These are phyloP conservation scores for Eimeria sp. DNA, from an alignment of 169 alveolate species.

Conservation along the genomic window DNA sequence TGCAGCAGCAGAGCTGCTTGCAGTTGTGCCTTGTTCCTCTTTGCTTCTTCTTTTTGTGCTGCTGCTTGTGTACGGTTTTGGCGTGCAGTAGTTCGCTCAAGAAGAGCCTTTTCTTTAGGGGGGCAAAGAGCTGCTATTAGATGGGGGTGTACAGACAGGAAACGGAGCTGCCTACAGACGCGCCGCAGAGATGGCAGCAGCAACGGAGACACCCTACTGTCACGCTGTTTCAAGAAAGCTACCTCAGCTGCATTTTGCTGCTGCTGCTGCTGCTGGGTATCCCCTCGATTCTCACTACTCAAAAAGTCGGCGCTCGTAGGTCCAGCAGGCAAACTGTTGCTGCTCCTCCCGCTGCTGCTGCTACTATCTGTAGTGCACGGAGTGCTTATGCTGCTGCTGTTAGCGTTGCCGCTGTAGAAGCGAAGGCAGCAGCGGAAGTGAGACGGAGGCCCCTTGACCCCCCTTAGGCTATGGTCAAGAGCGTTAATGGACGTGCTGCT, in stretches of 20 bases:
- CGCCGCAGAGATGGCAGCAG: constrained; percentile 43
- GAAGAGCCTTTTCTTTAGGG: not conserved
- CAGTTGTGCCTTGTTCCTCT: not conserved
- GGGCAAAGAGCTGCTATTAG: constrained; percentile 18
- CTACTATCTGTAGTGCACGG: not conserved
- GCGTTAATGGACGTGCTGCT: not conserved
- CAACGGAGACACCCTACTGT: constrained; percentile 3
- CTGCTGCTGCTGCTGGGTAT: constrained; percentile 28
- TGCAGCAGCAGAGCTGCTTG: constrained; percentile 34
- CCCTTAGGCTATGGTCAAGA: not conserved
- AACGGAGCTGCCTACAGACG: constrained; percentile 32
- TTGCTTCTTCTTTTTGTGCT: not conserved
- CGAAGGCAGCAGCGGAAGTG: not conserved
- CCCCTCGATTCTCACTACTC: not conserved
- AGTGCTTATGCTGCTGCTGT: constrained; percentile 44
- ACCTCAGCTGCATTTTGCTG: not conserved
- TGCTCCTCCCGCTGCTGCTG: constrained; percentile 31
- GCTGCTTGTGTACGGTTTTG: not conserved
- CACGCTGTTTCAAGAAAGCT: not conserved
- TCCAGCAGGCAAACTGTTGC: not conserved
- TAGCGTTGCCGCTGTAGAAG: not conserved
- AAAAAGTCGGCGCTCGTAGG: not conserved
- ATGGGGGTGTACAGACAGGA: constrained; percentile 30
- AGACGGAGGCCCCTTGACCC: not conserved
- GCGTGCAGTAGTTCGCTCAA: not conserved